Conservation (phyloP, 768 basidiomycete species). For the Pisolithus orientalis region DNA sequence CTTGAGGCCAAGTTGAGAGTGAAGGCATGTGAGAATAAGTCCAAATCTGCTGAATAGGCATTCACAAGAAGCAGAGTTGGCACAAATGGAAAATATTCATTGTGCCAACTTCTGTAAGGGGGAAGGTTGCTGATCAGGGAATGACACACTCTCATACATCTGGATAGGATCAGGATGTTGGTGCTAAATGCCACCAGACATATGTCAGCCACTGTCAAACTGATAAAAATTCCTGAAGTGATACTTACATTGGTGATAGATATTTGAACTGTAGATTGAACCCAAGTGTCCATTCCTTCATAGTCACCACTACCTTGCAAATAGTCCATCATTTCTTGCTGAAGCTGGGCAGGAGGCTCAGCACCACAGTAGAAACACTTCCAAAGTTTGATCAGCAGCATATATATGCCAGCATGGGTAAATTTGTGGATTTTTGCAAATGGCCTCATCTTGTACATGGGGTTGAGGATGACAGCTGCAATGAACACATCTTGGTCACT, state of each 20-base stretch:
- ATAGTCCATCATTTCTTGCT: not conserved
- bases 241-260: not conserved
- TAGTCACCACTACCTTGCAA: not conserved
- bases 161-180: not conserved
- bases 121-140: not conserved
- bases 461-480: slow-evolving; percentile 30
- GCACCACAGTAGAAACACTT: not conserved
- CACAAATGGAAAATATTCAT: not conserved
- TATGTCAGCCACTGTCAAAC: not conserved
- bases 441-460: slow-evolving; percentile 7
- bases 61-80: not conserved
- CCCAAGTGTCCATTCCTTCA: not conserved
- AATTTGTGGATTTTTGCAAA: slow-evolving; percentile 1
- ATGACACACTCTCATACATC: too few relatives aligned
- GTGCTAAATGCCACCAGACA: not conserved
- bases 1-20: not conserved
- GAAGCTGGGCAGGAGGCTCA: not conserved
- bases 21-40: not conserved
- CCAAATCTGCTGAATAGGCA: not conserved
- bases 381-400: not conserved
- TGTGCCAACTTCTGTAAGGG: not conserved
- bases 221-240: not conserved
- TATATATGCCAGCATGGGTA: not conserved
- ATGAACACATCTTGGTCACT: slow-evolving; percentile 21
- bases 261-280: not conserved